phyloP scores from a whole-genome alignment of 345 rosid genomes.

The Physaria fendleri region DNA sequence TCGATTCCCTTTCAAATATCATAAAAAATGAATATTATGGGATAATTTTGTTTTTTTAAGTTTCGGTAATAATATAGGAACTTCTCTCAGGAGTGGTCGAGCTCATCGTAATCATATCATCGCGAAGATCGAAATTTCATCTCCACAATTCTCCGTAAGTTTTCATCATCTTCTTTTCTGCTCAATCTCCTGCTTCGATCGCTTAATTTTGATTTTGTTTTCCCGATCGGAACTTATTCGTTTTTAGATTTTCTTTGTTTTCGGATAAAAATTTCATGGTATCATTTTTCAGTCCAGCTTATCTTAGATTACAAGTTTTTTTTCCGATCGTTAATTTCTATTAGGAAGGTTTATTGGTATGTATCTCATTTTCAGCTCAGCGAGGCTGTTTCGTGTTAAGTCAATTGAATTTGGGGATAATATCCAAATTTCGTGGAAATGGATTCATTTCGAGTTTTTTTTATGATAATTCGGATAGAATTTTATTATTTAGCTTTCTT shows the following conservation, averaged over 20 bases:
- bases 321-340: neutral
- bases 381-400: neutral
- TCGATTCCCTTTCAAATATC: constrained; percentile 11
- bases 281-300: neutral
- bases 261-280: neutral
- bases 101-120: neutral
- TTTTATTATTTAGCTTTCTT: neutral
- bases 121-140: neutral
- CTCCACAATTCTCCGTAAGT: constrained; percentile 22
- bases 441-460: neutral
- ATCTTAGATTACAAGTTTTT: neutral
- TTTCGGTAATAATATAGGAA: neutral
- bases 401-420: neutral
- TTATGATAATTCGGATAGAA: neutral
- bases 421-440: neutral
- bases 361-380: neutral
- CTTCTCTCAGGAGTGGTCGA: neutral
- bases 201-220: neutral
- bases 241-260: neutral
- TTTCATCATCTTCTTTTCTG: neutral
- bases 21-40: no score
- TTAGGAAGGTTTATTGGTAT: neutral
- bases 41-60: neutral
- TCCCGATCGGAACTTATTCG: constrained; percentile 15
- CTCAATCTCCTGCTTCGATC: neutral